These are phyloP conservation scores for Aspergillus taichungensis DNA, from an alignment of 495 filamentous ascomycete genomes.

Conservation along the genomic window DNA sequence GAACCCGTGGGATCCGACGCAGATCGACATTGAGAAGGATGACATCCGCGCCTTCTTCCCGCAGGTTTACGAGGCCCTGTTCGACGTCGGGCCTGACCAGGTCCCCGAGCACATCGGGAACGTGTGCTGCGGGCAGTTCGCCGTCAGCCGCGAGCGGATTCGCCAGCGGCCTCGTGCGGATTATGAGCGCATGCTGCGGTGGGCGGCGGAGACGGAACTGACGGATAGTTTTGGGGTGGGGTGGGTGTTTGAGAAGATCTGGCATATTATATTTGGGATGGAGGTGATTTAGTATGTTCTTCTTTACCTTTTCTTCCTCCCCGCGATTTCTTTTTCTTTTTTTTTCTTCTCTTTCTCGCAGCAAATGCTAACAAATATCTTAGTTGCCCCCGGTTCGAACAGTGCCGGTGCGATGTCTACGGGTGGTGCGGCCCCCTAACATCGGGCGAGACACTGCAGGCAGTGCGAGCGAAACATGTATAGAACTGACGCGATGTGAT, in stretches of 20 bases:
- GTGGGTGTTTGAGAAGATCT: constrained; percentile 35
- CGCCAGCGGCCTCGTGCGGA: constrained; percentile 27
- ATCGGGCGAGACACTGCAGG: constrained; percentile 23
- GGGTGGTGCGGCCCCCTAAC: constrained; percentile 36
- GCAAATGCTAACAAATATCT: not conserved
- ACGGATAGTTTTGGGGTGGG: constrained; percentile 33
- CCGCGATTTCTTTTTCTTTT: not conserved
- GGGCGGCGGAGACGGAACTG: constrained; percentile 26
- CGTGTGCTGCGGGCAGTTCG: constrained; percentile 44
- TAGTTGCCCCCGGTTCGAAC: constrained; percentile 33
- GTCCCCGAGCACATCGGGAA: constrained; percentile 34
- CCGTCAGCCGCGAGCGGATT: constrained; percentile 35
- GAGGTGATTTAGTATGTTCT: constrained; percentile 27
- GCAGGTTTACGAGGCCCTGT: constrained; percentile 25
- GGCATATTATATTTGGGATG: constrained; percentile 37
- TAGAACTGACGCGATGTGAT: constrained; percentile 1
- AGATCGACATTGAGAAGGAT: constrained; percentile 25
- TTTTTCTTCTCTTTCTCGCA: not conserved
- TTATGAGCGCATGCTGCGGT: constrained; percentile 35
- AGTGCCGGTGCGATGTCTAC: constrained; percentile 36
- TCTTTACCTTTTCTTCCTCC: not conserved
- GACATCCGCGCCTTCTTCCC: constrained; percentile 30
- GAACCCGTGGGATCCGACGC: constrained; percentile 20
- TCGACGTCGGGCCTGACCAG: constrained; percentile 15
- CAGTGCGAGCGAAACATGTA: constrained; percentile 10